Percentiles rank a stretch among this genome's conserved stretches.
These are phyloP conservation scores for Fusarium anguioides DNA, from an alignment of 2,329 filamentous ascomycete species.

Conservation along the genomic window DNA sequence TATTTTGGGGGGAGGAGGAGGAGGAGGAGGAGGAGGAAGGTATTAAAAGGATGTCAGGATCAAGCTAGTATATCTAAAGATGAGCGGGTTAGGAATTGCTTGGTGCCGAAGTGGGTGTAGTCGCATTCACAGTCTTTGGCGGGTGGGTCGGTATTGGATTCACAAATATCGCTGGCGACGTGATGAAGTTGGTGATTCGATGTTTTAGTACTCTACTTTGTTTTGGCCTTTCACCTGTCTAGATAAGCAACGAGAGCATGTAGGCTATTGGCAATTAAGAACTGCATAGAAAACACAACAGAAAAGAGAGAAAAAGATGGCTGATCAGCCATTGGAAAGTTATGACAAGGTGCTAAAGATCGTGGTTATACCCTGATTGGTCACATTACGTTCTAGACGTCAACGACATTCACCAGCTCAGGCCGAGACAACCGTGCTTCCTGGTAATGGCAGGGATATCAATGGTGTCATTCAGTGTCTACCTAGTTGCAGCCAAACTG, in stretches of 20 bases:
- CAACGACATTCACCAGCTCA: slow-evolving; percentile 35
- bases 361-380: slow-evolving; percentile 22
- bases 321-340: slow-evolving; percentile 25
- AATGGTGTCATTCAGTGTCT: slow-evolving; percentile 38
- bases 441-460: slow-evolving; percentile 27
- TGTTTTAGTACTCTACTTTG: neutral
- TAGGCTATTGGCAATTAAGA: neutral
- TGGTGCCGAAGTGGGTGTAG: slow-evolving; percentile 41
- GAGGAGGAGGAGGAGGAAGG: neutral
- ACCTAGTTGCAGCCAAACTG: too few relatives aligned
- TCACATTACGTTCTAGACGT: slow-evolving; percentile 26
- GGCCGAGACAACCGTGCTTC: slow-evolving; percentile 13
- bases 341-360: neutral
- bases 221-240: neutral
- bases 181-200: neutral
- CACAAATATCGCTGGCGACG: slow-evolving; percentile 15
- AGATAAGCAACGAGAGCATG: neutral
- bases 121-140: slow-evolving; percentile 28
- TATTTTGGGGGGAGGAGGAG: neutral
- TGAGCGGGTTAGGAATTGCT: slow-evolving; percentile 27
- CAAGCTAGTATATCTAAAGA: slow-evolving; percentile 24
- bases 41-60: slow-evolving; percentile 10
- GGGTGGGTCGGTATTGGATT: slow-evolving; percentile 31
- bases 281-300: slow-evolving; percentile 6
- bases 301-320: neutral